A percentile compares a stretch with the other conserved stretches of the same genome.
Evolutionary conservation across 2,329 filamentous ascomycete genomes (phyloP).

Genomic region (Myriosclerotinia scirpicola): DNA sequence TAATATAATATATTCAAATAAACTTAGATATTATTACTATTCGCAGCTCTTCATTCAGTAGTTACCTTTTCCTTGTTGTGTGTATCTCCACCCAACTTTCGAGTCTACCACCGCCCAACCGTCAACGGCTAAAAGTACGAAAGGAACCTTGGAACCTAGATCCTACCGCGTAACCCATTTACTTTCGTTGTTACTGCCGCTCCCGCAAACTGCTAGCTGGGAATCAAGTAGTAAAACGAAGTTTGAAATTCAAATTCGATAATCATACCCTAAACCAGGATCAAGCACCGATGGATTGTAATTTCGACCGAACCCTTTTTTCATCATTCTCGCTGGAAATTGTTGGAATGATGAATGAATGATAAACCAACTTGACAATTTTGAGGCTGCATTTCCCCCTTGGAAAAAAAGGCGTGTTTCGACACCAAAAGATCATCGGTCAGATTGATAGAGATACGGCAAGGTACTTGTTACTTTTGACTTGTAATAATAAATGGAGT

Average conservation of each 20-base stretch:
- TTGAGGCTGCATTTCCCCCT: constrained; percentile 13
- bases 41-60: background rate
- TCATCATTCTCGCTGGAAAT: constrained; percentile 8
- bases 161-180: constrained; percentile 5
- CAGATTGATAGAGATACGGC: background rate
- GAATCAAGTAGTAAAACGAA: background rate
- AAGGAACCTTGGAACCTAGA: constrained; percentile 16
- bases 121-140: constrained; percentile 11
- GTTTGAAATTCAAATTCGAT: constrained; percentile 4
- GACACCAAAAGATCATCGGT: constrained; percentile 9
- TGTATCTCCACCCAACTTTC: constrained; percentile 23
- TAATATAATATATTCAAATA: background rate
- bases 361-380: background rate
- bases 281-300: constrained; percentile 4
- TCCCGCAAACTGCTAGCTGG: background rate
- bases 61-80: background rate
- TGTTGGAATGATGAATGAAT: background rate
- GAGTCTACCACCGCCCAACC: no score
- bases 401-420: constrained; percentile 13
- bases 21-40: background rate
- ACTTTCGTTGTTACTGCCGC: background rate
- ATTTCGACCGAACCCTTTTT: background rate
- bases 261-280: constrained; percentile 22
- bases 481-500: background rate
- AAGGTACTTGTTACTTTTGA: background rate